Base-by-base conservation (phyloP, 148 eudicot species). In the Limonium bicolor region DNA sequence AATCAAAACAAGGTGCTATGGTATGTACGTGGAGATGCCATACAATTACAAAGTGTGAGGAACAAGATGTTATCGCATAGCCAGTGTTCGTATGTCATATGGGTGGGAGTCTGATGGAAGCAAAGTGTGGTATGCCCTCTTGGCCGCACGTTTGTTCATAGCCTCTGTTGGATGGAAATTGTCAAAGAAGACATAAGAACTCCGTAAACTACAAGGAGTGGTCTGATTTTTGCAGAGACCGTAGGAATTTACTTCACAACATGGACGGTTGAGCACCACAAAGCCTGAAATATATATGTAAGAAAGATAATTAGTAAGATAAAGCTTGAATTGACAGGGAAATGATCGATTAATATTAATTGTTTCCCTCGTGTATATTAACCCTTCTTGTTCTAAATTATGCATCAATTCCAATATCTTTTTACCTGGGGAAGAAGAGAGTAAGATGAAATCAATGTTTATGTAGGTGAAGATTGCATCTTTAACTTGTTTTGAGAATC, bases 391-490 rank as follows among this genome's bases (percentile, higher is more conserved):
- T n/a, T n/a, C n/a, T n/a, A n/a, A n/a, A n/a, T n/a, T n/a, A n/a
- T n/a, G n/a, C n/a, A n/a, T n/a, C n/a, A n/a, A n/a, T n/a, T n/a
- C n/a, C n/a, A n/a, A n/a, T n/a, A n/a, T n/a, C 15, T 15, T 5
- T 11, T 2, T 58, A 62, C 63, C 55, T 20, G 13, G 0, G 11
- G 27, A 41, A 23, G 60, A 24, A 1, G 55, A 14, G 4, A 60
- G 42, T 20, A 35, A 53, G n/a, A 77, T 46, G 53, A 48, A 33
- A 20, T 51, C 15, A 15, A 20, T 24, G 59, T 73, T 61, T 7
- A 78, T 44, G 27, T 23, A 50, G 11, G 68, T 70, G 20, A 73
- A 64, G 5, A 41, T 49, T 4, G 77, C 74, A 8, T 44, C 65
- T 5, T 32, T 11, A 1, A 67, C 40, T 4, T 41, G 5, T n/a